Evolutionary conservation across 2,329 filamentous ascomycete species (phyloP).

Genomic region (Ophiostoma piceae): DNA sequence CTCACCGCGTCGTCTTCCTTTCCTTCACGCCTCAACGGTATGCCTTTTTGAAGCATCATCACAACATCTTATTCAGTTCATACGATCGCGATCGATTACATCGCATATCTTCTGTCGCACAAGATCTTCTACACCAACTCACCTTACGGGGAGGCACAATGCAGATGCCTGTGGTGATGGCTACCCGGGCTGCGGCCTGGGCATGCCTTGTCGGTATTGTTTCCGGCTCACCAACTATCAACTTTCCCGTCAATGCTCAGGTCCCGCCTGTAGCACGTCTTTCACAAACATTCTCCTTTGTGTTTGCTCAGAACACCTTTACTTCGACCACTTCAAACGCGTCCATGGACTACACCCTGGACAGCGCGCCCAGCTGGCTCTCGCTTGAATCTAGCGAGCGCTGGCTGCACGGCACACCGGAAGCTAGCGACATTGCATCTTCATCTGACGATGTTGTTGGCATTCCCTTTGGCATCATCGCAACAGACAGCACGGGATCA

Average conservation of each 20-base stretch:
- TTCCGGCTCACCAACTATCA: conserved; percentile 39
- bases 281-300: conserved; percentile 61
- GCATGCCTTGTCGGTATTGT: conserved; percentile 23
- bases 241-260: conserved; percentile 79
- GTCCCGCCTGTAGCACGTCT: conserved; percentile 72
- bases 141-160: conserved; percentile 14
- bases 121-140: neutral
- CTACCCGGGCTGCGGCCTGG: conserved; percentile 22
- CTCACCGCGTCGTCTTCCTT: neutral
- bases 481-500: conserved; percentile 61
- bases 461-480: conserved; percentile 60
- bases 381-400: conserved; percentile 60
- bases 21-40: neutral
- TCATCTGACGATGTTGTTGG: conserved; percentile 48
- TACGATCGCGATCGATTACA: neutral
- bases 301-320: conserved; percentile 71
- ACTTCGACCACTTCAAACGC: conserved; percentile 43
- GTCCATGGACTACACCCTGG: conserved; percentile 61
- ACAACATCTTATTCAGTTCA: neutral
- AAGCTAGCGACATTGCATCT: conserved; percentile 42
- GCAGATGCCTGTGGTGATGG: conserved; percentile 20
- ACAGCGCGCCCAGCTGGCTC: conserved; percentile 66
- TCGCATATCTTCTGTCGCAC: neutral
- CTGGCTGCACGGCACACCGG: conserved; percentile 66
- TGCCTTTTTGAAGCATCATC: neutral